Evolutionary conservation across 2,329 filamentous ascomycete species (phyloP).

Genomic region (Chaetothyriales sp.): DNA sequence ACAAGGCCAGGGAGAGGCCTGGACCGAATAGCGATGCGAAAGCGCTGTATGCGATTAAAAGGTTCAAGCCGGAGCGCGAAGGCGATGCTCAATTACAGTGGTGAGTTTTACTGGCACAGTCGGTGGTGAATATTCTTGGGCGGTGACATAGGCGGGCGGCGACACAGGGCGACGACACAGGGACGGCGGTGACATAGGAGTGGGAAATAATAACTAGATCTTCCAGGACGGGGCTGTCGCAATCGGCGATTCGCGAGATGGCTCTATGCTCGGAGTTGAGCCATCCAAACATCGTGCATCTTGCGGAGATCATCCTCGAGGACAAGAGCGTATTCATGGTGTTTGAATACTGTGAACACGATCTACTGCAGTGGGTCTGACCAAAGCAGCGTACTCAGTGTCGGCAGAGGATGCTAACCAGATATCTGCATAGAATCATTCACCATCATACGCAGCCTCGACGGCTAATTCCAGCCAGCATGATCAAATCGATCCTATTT

Average conservation of each 20-base stretch:
- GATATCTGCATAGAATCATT: constrained; percentile 57
- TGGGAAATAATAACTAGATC: constrained; percentile 45
- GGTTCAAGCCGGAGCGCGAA: constrained; percentile 97
- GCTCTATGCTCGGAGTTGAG: constrained; percentile 83
- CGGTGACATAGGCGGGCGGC: too few relatives aligned
- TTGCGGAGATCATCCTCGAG: constrained; percentile 91
- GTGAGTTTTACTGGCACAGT: neutral
- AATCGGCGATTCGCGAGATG: constrained; percentile 96
- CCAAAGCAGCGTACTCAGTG: neutral
- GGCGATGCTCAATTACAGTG: constrained; percentile 44
- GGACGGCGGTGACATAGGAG: too few relatives aligned
- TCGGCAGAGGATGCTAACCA: neutral
- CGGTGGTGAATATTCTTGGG: neutral
- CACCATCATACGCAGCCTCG: constrained; percentile 84
- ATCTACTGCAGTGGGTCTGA: constrained; percentile 56
- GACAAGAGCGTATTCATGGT: constrained; percentile 99
- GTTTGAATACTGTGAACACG: constrained; percentile 96
- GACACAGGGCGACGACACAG: too few relatives aligned
- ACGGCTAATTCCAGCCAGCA: constrained; percentile 74
- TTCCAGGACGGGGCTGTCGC: constrained; percentile 67
- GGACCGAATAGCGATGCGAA: constrained; percentile 42
- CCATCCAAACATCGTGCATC: constrained; percentile 76
- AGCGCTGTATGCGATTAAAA: constrained; percentile 95
- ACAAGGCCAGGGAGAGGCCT: constrained; percentile 68
- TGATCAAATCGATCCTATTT: constrained; percentile 87